Evolutionary conservation across 441 rosid genomes (phyloP), one percentile per base, ranked within the genome.

Genomic region (Euphorbia schlechtendalii): DNA sequence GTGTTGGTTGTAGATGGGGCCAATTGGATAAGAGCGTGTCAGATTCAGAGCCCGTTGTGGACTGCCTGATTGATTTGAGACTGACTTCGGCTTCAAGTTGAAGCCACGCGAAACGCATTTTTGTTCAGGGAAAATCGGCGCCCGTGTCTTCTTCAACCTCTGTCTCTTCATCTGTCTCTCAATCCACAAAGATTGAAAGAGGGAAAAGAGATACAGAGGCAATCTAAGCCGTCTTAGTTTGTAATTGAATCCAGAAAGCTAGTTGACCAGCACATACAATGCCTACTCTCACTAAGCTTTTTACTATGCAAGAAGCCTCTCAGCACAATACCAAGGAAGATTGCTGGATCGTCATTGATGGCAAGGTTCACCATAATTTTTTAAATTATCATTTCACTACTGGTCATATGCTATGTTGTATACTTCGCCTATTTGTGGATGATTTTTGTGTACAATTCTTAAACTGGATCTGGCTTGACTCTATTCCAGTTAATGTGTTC

Each of bases 311-410:
- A 72, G 97, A 92, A 81, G 86, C 82, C 9, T 76, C 96, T 45
- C 80, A 69, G n/a, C 97, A 90, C 71, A 79, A 76, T 79, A 74
- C 80, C 69, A 80, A 77, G 73, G 87, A 90, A 25, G 97, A 88
- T 71, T 92, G 96, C 78, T 92, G 98, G 98, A 53, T 90, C 76
- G 87, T 92, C 59, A 73, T 92, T 66, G 94, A 92, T 62, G 83
- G 78, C 64, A 88, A 88, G 87, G 96, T 86, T 62, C 40, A 18
- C 14, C 65, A 4, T n/a, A n/a, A n/a, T n/a, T n/a, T n/a, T n/a
- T n/a, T n/a, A n/a, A n/a, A n/a, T n/a, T n/a, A n/a, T n/a, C n/a
- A n/a, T n/a, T n/a, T n/a, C n/a, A n/a, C n/a, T n/a, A n/a, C n/a
- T n/a, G n/a, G n/a, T n/a, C n/a, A n/a, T n/a, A n/a, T n/a, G n/a